A percentile compares a stretch with the other conserved stretches of the same genome.
Conservation (phyloP, 768 basidiomycete genomes). For the Clavulina sp. region DNA sequence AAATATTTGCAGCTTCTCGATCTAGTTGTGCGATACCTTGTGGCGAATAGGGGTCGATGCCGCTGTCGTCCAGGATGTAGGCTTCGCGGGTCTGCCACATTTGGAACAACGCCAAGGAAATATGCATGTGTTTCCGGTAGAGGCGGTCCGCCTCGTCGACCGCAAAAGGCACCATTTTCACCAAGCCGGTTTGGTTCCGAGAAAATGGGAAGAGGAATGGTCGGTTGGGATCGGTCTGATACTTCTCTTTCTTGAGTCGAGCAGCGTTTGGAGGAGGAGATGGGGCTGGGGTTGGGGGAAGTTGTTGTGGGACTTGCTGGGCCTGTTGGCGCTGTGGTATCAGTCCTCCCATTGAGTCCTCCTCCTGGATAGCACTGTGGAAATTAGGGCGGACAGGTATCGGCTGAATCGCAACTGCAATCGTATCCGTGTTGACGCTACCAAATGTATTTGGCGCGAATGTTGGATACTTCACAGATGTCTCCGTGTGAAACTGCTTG, state of each 20-base stretch:
- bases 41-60: conserved; percentile 24
- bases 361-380: conserved; percentile 50
- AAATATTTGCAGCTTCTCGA: not conserved
- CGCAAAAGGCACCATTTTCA: conserved; percentile 70
- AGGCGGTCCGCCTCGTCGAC: conserved; percentile 91
- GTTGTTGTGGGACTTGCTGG: conserved; percentile 6
- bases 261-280: conserved; percentile 57
- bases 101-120: conserved; percentile 75
- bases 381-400: conserved; percentile 91
- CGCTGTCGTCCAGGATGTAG: conserved; percentile 85
- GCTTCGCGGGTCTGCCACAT: conserved; percentile 95
- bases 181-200: conserved; percentile 19
- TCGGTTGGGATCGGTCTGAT: conserved; percentile 86
- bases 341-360: conserved; percentile 2
- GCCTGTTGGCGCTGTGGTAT: conserved; percentile 19
- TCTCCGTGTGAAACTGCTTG: conserved; percentile 76
- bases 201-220: conserved; percentile 96
- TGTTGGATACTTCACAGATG: conserved; percentile 88
- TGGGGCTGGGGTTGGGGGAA: conserved; percentile 60
- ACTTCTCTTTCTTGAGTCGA: conserved; percentile 96
- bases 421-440: conserved; percentile 27
- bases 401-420: conserved; percentile 83
- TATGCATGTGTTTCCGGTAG: conserved; percentile 78
- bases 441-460: conserved; percentile 35
- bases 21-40: not conserved